A percentile compares a stretch with the other conserved stretches of the same genome.
Evolutionary conservation across 1,284 basidiomycete species (phyloP).

Genomic region (Boletus nobilissimus): DNA sequence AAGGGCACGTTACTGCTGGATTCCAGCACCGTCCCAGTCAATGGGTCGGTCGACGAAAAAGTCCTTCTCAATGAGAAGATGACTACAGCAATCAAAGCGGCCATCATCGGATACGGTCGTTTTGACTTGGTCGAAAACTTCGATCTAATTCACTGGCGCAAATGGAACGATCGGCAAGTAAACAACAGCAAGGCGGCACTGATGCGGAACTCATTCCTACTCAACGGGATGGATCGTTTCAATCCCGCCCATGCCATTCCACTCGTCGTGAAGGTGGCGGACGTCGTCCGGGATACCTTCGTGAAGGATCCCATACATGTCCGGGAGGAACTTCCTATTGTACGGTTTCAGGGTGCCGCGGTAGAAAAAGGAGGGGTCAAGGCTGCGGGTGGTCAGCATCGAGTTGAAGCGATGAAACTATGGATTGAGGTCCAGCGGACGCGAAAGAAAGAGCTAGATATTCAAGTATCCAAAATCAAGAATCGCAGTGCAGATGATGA

Average conservation of each 20-base stretch:
- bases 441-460: not conserved
- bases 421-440: conserved; percentile 14
- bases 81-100: not conserved
- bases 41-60: not conserved
- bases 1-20: no score
- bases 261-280: not conserved
- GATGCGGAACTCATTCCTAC: conserved; percentile 15
- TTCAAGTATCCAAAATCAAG: not conserved
- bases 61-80: conserved; percentile 10
- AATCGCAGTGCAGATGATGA: not conserved
- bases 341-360: not conserved
- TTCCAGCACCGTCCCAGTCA: not conserved
- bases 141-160: conserved; percentile 1
- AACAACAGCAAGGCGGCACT: not conserved
- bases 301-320: not conserved
- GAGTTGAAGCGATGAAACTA: conserved; percentile 4
- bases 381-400: conserved; percentile 13
- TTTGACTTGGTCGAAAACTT: conserved; percentile 8
- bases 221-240: conserved; percentile 19
- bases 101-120: conserved; percentile 9
- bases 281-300: not conserved
- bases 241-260: conserved; percentile 10
- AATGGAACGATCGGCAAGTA: conserved; percentile 15
- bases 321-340: conserved; percentile 4
- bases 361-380: not conserved